A percentile compares a stretch with the other conserved stretches of the same genome.
phyloP scores from a whole-genome alignment of 2,329 filamentous ascomycete genomes.

The Paecilomyces dactylethromorphus region DNA sequence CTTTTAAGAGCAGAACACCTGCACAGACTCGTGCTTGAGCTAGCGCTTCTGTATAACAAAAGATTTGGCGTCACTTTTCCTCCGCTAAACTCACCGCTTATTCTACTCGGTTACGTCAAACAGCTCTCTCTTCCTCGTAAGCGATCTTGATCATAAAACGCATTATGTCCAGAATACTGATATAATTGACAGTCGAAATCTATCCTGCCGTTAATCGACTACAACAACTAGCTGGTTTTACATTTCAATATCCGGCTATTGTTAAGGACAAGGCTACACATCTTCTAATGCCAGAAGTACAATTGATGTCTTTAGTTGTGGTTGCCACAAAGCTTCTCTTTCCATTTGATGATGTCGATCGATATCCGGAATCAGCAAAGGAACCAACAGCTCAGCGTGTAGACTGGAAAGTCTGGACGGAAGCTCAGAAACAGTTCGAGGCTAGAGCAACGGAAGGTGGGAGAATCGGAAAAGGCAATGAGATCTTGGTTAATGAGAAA shows the following conservation, averaged over 20 bases:
- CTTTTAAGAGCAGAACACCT: slow-evolving; percentile 50
- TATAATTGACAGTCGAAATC: slow-evolving; percentile 17
- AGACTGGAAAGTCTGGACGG: slow-evolving; percentile 67
- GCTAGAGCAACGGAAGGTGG: slow-evolving; percentile 22
- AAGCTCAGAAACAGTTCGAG: slow-evolving; percentile 39
- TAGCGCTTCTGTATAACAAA: slow-evolving; percentile 57
- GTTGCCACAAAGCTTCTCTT: slow-evolving; percentile 73
- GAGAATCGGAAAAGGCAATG: slow-evolving; percentile 39
- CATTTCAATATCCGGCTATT: slow-evolving; percentile 46
- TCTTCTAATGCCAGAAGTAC: slow-evolving; percentile 64
- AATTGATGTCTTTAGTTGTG: slow-evolving; percentile 64
- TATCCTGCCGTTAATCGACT: slow-evolving; percentile 54
- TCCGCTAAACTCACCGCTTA: slow-evolving; percentile 60
- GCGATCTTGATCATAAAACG: slow-evolving; percentile 15
- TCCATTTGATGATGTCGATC: slow-evolving; percentile 58
- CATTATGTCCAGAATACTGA: slow-evolving; percentile 1
- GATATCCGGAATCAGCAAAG: slow-evolving; percentile 43
- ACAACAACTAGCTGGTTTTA: slow-evolving; percentile 49
- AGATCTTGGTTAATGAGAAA: slow-evolving; percentile 52
- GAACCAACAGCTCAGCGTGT: slow-evolving; percentile 57
- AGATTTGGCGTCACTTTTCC: slow-evolving; percentile 69
- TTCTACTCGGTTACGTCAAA: slow-evolving; percentile 64
- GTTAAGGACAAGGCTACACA: slow-evolving; percentile 31
- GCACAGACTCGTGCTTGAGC: slow-evolving; percentile 56
- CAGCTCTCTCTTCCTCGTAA: slow-evolving; percentile 68